A percentile compares a stretch with the other conserved stretches of the same genome.
Conservation (phyloP, 1,139 yeast species). For the Eremothecium cymbalariae region DNA sequence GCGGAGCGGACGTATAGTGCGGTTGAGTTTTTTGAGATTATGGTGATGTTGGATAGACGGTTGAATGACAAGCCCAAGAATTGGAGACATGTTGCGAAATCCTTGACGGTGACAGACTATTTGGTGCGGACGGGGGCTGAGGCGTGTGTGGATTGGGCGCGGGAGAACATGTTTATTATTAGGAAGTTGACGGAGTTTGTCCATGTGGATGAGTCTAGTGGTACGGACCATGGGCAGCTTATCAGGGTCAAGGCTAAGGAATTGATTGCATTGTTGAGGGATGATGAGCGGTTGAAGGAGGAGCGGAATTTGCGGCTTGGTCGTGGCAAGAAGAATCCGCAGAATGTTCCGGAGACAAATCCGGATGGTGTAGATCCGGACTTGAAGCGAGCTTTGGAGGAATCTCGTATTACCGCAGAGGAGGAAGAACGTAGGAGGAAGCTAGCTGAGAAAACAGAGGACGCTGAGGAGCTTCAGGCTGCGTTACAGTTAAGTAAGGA, state of each 20-base stretch:
- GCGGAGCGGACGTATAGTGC: slow-evolving; percentile 65
- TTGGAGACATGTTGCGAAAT: slow-evolving; percentile 95
- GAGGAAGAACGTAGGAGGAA: slow-evolving; percentile 64
- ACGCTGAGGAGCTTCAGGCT: slow-evolving; percentile 66
- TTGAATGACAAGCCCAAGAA: slow-evolving; percentile 94
- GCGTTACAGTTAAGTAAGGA: slow-evolving; percentile 81
- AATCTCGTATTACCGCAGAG: slow-evolving; percentile 75
- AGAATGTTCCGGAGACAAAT: slow-evolving; percentile 28
- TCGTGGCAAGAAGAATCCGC: slow-evolving; percentile 23
- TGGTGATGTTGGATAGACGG: slow-evolving; percentile 94
- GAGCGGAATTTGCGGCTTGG: slow-evolving; percentile 51
- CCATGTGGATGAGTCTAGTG: slow-evolving; percentile 62
- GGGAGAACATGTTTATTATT: slow-evolving; percentile 79
- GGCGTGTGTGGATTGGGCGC: slow-evolving; percentile 89
- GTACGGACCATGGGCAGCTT: slow-evolving; percentile 82
- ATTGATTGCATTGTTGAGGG: slow-evolving; percentile 66
- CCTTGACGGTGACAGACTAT: slow-evolving; percentile 81
- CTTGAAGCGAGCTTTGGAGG: slow-evolving; percentile 72
- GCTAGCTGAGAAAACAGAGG: slow-evolving; percentile 31
- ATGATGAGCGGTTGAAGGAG: slow-evolving; percentile 71
- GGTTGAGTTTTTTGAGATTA: slow-evolving; percentile 77
- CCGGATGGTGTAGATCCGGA: slow-evolving; percentile 89
- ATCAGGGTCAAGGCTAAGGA: slow-evolving; percentile 90
- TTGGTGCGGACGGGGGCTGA: slow-evolving; percentile 83
- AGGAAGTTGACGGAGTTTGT: slow-evolving; percentile 90